Conservation (phyloP, 192 early-diverging fungal species). For the Dissophora globulifera region DNA sequence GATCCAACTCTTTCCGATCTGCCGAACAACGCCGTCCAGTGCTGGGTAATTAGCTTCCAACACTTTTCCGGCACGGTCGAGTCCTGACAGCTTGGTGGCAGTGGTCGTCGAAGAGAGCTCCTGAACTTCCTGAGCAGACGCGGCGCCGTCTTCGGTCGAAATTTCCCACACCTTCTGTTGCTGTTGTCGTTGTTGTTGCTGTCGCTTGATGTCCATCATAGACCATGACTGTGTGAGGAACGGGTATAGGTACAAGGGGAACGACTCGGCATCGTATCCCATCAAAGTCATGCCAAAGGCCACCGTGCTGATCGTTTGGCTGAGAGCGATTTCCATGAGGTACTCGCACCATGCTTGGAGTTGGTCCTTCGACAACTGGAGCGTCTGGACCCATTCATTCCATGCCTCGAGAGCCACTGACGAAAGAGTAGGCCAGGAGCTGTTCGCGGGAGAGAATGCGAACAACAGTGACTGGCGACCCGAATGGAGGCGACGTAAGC, state of each 20-base stretch:
- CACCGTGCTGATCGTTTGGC: slow-evolving; percentile 21
- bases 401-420: slow-evolving; percentile 29
- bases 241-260: slow-evolving; percentile 1
- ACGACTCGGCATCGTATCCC: slow-evolving; percentile 5
- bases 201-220: neutral
- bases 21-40: slow-evolving; percentile 20
- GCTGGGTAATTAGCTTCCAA: slow-evolving; percentile 32
- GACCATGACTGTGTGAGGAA: neutral
- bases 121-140: neutral
- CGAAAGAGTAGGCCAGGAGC: neutral
- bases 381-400: slow-evolving; percentile 30
- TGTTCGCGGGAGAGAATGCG: neutral
- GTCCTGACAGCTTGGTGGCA: slow-evolving; percentile 19
- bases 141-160: neutral
- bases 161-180: neutral
- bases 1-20: slow-evolving; percentile 35
- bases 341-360: slow-evolving; percentile 44
- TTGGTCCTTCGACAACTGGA: slow-evolving; percentile 30
- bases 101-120: neutral
- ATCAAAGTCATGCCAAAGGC: slow-evolving; percentile 31
- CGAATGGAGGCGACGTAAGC: too few species aligned
- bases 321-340: slow-evolving; percentile 20
- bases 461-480: neutral
- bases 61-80: slow-evolving; percentile 35
- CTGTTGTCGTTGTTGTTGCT: neutral